phyloP scores from a whole-genome alignment of 768 basidiomycete species.

The Lyophyllum atratum region DNA sequence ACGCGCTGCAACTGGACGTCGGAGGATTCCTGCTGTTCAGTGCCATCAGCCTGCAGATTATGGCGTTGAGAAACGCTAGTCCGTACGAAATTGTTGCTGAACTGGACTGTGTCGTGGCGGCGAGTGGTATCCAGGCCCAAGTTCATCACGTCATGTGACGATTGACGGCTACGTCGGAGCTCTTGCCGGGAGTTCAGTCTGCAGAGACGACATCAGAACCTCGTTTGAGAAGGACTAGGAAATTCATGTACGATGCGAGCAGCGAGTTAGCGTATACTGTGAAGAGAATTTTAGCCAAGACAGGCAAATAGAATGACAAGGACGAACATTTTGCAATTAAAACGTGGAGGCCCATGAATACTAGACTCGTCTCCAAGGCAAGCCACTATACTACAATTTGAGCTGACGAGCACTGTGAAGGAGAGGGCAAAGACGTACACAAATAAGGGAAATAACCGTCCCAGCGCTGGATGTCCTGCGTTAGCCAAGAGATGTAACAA shows the following conservation, averaged over 20 bases:
- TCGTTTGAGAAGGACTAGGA: not conserved
- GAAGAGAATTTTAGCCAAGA: too few species aligned
- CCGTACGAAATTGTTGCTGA: not conserved
- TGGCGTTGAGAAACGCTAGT: not conserved
- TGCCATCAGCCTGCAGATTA: not conserved
- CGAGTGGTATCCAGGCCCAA: not conserved
- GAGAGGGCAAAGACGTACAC: conserved; percentile 11
- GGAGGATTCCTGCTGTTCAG: not conserved
- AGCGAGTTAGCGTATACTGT: conserved; percentile 29
- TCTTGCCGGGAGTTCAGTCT: not conserved
- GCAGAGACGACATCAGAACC: not conserved
- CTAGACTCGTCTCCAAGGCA: conserved; percentile 25
- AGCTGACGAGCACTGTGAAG: not conserved
- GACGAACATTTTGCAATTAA: conserved; percentile 40
- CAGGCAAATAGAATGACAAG: too few species aligned
- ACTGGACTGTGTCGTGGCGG: not conserved
- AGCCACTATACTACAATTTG: not conserved
- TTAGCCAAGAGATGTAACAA: not conserved
- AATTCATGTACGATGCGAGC: conserved; percentile 17
- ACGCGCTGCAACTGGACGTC: not conserved
- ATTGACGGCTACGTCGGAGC: not conserved
- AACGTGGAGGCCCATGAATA: conserved; percentile 45
- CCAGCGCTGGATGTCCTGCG: not conserved
- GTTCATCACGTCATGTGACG: not conserved
- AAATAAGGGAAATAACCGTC: conserved; percentile 14